A percentile compares a stretch with the other conserved stretches of the same genome.
These are phyloP conservation scores for Alectoria sarmentosa DNA, from an alignment of 495 filamentous ascomycete species.

Conservation along the genomic window DNA sequence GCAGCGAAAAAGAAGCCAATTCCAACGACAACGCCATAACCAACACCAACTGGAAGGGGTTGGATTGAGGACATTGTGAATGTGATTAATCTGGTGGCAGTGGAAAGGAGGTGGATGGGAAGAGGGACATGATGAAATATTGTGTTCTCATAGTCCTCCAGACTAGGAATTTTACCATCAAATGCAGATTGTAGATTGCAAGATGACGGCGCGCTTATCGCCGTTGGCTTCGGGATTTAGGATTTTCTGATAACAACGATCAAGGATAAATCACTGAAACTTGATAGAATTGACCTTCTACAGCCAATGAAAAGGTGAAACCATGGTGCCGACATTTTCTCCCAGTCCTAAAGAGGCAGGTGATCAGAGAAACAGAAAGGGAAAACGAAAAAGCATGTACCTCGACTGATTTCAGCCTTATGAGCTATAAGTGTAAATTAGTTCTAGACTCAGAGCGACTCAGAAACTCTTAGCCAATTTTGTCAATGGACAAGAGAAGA, in stretches of 20 bases:
- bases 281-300: not conserved
- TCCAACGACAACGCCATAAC: conserved; percentile 44
- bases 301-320: conserved; percentile 8
- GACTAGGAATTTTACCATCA: no score
- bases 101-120: not conserved
- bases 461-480: no score
- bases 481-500: no score
- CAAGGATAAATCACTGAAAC: not conserved
- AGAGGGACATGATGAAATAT: not conserved
- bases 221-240: not conserved
- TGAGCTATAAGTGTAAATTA: no score
- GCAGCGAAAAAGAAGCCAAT: conserved; percentile 41
- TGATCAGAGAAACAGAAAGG: no score
- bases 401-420: no score
- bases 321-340: not conserved
- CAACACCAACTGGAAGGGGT: conserved; percentile 18
- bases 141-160: not conserved
- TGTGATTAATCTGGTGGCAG: not conserved
- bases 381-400: no score
- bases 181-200: conserved; percentile 5
- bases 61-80: conserved; percentile 10
- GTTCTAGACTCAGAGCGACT: no score
- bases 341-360: no score
- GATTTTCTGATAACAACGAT: conserved; percentile 3
- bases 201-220: conserved; percentile 15